phyloP scores from a whole-genome alignment of 805 yeast genomes.

The Candida montana region DNA sequence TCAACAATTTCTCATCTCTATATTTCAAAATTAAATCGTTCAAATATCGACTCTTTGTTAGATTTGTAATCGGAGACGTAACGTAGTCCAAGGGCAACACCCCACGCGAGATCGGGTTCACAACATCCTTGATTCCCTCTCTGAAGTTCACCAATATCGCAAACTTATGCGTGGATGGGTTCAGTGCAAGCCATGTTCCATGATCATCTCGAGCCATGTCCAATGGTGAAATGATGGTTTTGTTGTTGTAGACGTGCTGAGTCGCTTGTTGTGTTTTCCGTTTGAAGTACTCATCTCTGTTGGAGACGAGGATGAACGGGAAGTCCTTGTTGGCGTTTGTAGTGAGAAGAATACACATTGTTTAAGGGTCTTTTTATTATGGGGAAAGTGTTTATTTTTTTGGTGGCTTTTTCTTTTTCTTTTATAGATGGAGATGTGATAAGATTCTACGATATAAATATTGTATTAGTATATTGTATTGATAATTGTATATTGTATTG shows the following conservation, averaged over 20 bases:
- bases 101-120: constrained; percentile 39
- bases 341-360: constrained; percentile 71
- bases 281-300: constrained; percentile 79
- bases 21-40: constrained; percentile 15
- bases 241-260: constrained; percentile 29
- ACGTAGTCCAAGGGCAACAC: constrained; percentile 37
- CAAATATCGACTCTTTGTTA: constrained; percentile 20
- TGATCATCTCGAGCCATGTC: constrained; percentile 69
- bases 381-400: not conserved
- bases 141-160: constrained; percentile 75
- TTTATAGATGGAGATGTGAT: not conserved
- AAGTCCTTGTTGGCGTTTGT: constrained; percentile 67
- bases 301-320: constrained; percentile 71
- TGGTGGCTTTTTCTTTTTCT: not conserved
- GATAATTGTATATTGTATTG: too few relatives aligned
- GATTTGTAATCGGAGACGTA: constrained; percentile 16
- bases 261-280: constrained; percentile 65
- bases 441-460: too few relatives aligned
- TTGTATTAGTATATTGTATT: too few relatives aligned
- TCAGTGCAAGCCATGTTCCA: constrained; percentile 91
- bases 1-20: constrained; percentile 15
- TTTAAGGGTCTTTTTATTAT: constrained; percentile 22
- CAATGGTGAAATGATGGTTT: constrained; percentile 53
- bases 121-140: constrained; percentile 34
- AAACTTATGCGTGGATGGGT: constrained; percentile 44